A percentile compares a stretch with the other conserved stretches of the same genome.
Evolutionary conservation across 2,329 filamentous ascomycete species (phyloP).

Genomic region (Didymella keratinophila): DNA sequence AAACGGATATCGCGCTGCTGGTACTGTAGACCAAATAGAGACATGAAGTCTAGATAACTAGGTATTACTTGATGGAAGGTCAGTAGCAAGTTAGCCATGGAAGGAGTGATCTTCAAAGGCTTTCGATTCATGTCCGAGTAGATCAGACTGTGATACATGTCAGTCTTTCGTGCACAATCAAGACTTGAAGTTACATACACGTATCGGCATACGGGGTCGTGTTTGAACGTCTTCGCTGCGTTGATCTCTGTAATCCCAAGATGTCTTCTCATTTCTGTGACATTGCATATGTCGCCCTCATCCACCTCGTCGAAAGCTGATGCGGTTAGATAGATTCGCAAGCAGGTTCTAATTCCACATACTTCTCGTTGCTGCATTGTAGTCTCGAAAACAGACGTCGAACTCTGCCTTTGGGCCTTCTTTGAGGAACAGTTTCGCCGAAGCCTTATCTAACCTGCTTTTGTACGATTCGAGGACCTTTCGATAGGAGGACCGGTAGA

Average conservation of each 20-base stretch:
- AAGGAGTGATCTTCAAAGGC: background rate
- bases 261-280: too few species aligned
- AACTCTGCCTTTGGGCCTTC: background rate
- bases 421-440: background rate
- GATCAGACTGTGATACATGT: background rate
- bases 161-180: too few species aligned
- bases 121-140: background rate
- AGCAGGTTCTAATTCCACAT: too few species aligned
- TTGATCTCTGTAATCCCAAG: too few species aligned
- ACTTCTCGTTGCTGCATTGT: background rate
- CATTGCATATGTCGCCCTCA: too few species aligned
- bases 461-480: background rate
- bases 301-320: too few species aligned
- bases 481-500: background rate
- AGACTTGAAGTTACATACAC: background rate
- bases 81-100: background rate
- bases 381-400: background rate
- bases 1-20: background rate
- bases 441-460: background rate
- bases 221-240: too few species aligned
- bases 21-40: background rate
- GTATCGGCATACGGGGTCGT: background rate
- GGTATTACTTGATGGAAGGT: background rate
- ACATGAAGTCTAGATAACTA: background rate
- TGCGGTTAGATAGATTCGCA: too few species aligned